These are phyloP conservation scores for Pezicula rhizophila DNA, from an alignment of 2,329 filamentous ascomycete genomes.

Conservation along the genomic window DNA sequence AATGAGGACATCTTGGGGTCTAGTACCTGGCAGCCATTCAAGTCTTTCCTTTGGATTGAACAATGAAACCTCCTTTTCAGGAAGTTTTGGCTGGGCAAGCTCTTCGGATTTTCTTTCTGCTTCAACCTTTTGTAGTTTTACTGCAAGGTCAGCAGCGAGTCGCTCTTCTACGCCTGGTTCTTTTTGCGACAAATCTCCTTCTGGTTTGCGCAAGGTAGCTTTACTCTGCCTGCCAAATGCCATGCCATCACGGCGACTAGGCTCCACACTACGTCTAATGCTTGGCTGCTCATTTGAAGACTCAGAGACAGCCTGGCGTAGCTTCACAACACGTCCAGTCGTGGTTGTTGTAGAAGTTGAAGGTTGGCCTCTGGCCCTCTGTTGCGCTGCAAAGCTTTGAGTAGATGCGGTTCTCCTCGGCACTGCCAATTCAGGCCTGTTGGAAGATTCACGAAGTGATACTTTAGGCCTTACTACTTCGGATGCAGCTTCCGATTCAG, in stretches of 20 bases:
- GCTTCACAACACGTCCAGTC: constrained; percentile 12
- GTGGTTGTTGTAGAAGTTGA: constrained; percentile 4
- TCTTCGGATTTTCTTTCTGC: constrained; percentile 14
- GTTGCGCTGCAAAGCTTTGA: constrained; percentile 62
- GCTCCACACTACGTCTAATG: constrained; percentile 1
- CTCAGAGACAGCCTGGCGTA: constrained; percentile 12
- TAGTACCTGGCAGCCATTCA: constrained; percentile 43
- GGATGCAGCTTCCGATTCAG: constrained; percentile 6
- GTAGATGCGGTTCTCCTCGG: constrained; percentile 42
- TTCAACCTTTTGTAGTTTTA: constrained; percentile 18
- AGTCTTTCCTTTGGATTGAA: constrained; percentile 51
- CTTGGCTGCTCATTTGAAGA: neutral
- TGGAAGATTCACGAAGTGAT: neutral
- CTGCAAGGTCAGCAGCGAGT: constrained; percentile 23
- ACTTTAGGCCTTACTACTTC: neutral
- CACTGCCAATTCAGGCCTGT: constrained; percentile 5
- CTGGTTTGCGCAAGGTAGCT: constrained; percentile 5
- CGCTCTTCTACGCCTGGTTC: constrained; percentile 23
- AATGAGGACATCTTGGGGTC: constrained; percentile 51
- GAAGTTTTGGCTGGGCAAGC: constrained; percentile 34
- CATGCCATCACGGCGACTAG: constrained; percentile 11
- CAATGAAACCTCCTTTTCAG: constrained; percentile 28
- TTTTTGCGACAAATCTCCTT: constrained; percentile 12
- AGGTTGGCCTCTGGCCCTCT: constrained; percentile 52
- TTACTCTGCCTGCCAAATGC: constrained; percentile 2